phyloP scores from a whole-genome alignment of 2,329 filamentous ascomycete genomes.

The Epichloe bromicola region DNA sequence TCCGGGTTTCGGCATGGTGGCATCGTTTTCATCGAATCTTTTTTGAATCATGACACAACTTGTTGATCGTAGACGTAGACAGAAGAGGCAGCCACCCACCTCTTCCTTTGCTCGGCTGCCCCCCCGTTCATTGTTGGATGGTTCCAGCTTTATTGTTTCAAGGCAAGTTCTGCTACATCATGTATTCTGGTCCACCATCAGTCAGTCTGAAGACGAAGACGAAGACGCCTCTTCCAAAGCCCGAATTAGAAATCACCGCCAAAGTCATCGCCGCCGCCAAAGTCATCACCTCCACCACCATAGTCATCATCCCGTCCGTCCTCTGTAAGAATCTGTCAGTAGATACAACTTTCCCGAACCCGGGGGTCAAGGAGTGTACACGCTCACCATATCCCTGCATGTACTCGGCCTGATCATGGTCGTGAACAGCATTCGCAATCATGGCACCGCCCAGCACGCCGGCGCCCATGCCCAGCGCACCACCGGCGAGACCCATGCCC shows the following conservation, averaged over 20 bases:
- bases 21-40: no score
- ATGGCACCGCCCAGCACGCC: slow-evolving; percentile 69
- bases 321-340: slow-evolving; percentile 8
- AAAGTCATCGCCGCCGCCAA: slow-evolving; percentile 9
- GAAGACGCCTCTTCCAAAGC: background rate
- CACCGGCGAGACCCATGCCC: slow-evolving; percentile 55
- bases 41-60: no score
- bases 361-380: no score
- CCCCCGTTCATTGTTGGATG: no score
- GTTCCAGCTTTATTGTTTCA: no score
- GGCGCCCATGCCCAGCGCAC: slow-evolving; percentile 66
- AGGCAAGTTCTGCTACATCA: no score
- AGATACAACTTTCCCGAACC: background rate
- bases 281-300: slow-evolving; percentile 7
- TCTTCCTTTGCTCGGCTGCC: no score
- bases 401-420: slow-evolving; percentile 45
- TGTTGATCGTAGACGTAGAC: no score
- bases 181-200: no score
- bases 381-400: slow-evolving; percentile 29
- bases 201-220: no score
- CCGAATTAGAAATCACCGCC: background rate
- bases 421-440: slow-evolving; percentile 53
- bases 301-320: slow-evolving; percentile 16
- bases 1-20: no score
- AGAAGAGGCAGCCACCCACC: no score